Evolutionary conservation across 192 early-diverging fungal species (phyloP).

Genomic region (Coemansia sp.): DNA sequence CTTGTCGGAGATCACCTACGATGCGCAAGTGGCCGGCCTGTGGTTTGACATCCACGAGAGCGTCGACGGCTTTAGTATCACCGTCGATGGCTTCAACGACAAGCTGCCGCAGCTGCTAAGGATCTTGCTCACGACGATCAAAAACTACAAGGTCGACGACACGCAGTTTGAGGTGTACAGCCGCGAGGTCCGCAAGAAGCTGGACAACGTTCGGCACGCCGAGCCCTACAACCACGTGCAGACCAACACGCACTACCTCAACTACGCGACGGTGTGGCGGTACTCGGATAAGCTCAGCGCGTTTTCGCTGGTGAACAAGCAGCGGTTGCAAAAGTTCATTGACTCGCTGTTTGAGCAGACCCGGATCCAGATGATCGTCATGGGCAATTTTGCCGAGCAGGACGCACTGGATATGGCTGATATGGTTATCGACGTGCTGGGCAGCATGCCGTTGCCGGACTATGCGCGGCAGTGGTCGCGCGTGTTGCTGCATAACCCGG

Average conservation of each 20-base stretch:
- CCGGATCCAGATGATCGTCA: constrained; percentile 80
- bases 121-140: constrained; percentile 73
- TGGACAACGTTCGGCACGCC: constrained; percentile 79
- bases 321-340: constrained; percentile 78
- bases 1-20: constrained; percentile 87
- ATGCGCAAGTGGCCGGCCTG: constrained; percentile 88
- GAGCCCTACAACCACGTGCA: constrained; percentile 81
- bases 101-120: constrained; percentile 75
- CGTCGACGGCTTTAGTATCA: constrained; percentile 73
- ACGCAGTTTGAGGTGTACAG: constrained; percentile 82
- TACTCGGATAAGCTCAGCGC: constrained; percentile 76
- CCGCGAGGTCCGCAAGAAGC: constrained; percentile 73
- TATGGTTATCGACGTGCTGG: constrained; percentile 65
- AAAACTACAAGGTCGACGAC: constrained; percentile 63
- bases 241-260: constrained; percentile 74
- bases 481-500: constrained; percentile 41
- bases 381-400: constrained; percentile 80
- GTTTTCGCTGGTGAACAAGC: constrained; percentile 69
- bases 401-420: constrained; percentile 68
- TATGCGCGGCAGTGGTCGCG: constrained; percentile 45
- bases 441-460: constrained; percentile 63
- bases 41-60: constrained; percentile 74
- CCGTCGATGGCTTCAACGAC: constrained; percentile 86
- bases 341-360: constrained; percentile 72
- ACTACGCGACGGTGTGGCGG: constrained; percentile 81